Percentiles rank a stretch among this genome's conserved stretches.
These are phyloP conservation scores for Pleurotus djamor DNA, from an alignment of 768 basidiomycete species.

Conservation along the genomic window DNA sequence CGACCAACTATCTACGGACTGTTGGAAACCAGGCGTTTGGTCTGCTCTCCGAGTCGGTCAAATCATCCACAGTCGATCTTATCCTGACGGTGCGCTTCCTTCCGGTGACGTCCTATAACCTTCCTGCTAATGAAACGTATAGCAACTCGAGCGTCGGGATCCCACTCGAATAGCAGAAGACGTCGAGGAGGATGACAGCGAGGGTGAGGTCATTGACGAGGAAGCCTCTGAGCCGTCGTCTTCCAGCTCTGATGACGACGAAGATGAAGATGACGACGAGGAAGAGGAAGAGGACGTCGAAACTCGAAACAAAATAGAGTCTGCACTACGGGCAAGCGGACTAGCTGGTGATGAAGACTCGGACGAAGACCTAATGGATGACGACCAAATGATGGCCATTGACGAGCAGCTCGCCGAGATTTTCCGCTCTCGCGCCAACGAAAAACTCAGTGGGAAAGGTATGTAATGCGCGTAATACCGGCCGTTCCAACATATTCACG, in stretches of 20 bases:
- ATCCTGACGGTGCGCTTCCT: conserved; percentile 68
- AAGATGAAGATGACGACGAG: conserved; percentile 39
- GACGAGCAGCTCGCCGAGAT: conserved; percentile 90
- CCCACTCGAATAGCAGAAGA: conserved; percentile 32
- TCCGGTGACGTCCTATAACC: background rate
- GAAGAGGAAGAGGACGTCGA: conserved; percentile 57
- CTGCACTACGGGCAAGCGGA: conserved; percentile 59
- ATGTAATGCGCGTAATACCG: background rate
- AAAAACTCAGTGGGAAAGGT: conserved; percentile 69
- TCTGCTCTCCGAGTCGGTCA: conserved; percentile 62
- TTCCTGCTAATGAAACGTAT: background rate
- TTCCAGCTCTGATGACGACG: conserved; percentile 24
- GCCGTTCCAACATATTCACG: background rate
- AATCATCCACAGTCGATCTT: conserved; percentile 72
- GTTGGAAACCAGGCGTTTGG: conserved; percentile 81
- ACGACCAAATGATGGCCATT: conserved; percentile 97
- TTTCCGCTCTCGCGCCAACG: conserved; percentile 68
- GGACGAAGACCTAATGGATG: conserved; percentile 82
- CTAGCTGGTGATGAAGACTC: conserved; percentile 49
- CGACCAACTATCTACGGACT: conserved; percentile 75
- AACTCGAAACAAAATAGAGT: conserved; percentile 66
- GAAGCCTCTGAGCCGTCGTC: conserved; percentile 15
- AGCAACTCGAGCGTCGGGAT: conserved; percentile 84
- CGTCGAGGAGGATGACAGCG: conserved; percentile 32
- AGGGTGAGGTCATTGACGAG: conserved; percentile 30